These are phyloP conservation scores for thale cress (Arabidopsis thaliana) DNA, from an alignment of 345 rosid genomes.

Conservation along the genomic window TAIR10.1 NC_003076.8:4292501-4293000, in stretches of 20 bases:
- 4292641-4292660: conserved; percentile 16
- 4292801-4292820: conserved; percentile 89
- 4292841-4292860: conserved; percentile 74
- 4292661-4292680: not conserved
- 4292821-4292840: conserved; percentile 85
- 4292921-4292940: conserved; percentile 47
- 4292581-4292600: not conserved
- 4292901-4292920: conserved; percentile 50
- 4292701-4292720: conserved; percentile 42
- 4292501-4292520: not conserved
- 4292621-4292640: not conserved
- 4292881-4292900: conserved; percentile 54
- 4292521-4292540: too few species aligned
- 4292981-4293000: conserved; percentile 83
- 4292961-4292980: conserved; percentile 68
- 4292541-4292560: too few species aligned
- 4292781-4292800: conserved; percentile 24
- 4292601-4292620: not conserved
- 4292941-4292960: conserved; percentile 50
- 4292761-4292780: conserved; percentile 15
- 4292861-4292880: conserved; percentile 52
- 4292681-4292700: conserved; percentile 44
- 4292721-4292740: conserved; percentile 42
- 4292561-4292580: conserved; percentile 17
- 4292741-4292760: conserved; percentile 42